Evolutionary conservation across 441 rosid species (phyloP), one percentile per base, ranked within the genome.

Genomic region (Adansonia rubrostipa): DNA sequence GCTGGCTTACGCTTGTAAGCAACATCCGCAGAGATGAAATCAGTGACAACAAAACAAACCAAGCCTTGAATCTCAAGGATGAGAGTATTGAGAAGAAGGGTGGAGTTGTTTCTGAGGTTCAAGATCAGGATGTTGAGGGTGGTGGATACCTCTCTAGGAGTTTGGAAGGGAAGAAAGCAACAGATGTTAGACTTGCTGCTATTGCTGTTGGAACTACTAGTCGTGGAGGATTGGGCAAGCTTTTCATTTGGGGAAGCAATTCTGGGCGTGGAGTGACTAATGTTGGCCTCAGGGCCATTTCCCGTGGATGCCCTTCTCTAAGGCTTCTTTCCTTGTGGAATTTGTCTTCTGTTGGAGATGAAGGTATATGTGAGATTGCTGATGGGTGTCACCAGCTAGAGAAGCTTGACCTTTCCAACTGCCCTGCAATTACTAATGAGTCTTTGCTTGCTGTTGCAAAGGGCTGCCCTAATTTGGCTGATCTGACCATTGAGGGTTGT

Each of bases 141-240:
- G 88, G 84, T 77, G 99, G 99, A 40, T 87, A 82, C 74, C 91
- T 94, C 36, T 86, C 94, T 51, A 90, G 99, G 83, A 89, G 86
- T 79, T 86, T 96, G 84, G 96, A 92, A 82, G 98, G 95, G 67
- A 93, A 88, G 88, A 94, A 94, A 78, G 98, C 98, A 0, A 94
- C 98, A 0, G 99, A 96, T 85, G 79, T 90, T 69, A 90, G 96
- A 63, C 92, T 96, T 69, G 97, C 99, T 69, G 89, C 99, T 0
- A 84, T 96, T 8, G 92, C 96, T 22, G 97, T 94, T 33, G 97
- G 98, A 75, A 93, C 97, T 50, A 88, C 95, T 45, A 78, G 80
- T 13, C 91, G 90, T 58, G 97, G 99, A 7, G 98, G 99, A 33
- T 77, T 96, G 48, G 96, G 92, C 3, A 94, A 96, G 74, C 92